Conservation (phyloP, 1,284 basidiomycete species). For the Phaffia rhodozyma region DNA sequence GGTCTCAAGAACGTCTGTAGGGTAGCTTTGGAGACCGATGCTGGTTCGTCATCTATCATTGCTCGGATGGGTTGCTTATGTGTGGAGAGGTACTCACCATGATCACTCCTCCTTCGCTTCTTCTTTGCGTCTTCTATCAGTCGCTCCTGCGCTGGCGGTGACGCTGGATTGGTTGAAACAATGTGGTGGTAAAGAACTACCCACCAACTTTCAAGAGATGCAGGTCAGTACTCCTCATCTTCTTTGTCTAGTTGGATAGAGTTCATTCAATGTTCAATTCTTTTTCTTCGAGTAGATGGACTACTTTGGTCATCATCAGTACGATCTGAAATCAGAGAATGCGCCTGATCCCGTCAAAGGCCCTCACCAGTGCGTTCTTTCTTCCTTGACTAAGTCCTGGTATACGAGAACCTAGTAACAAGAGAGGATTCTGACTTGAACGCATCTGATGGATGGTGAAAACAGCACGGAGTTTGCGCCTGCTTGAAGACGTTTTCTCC, state of each 20-base stretch:
- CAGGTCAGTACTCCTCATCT: conserved; percentile 23
- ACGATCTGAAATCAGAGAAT: conserved; percentile 25
- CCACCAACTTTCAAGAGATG: conserved; percentile 29
- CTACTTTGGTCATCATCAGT: conserved; percentile 29
- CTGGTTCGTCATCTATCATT: conserved; percentile 1
- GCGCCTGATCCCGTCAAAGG: conserved; percentile 26
- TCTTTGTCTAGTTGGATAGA: neutral
- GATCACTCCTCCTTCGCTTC: neutral
- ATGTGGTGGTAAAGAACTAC: conserved; percentile 25
- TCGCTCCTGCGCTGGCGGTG: conserved; percentile 27
- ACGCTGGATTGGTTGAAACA: conserved; percentile 30
- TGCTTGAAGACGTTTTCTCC: too few relatives aligned
- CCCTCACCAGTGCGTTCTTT: conserved; percentile 20
- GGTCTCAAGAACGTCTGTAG: conserved; percentile 25
- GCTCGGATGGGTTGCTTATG: neutral
- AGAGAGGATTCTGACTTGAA: too few relatives aligned
- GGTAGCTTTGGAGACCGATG: conserved; percentile 27
- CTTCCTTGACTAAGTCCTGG: too few relatives aligned
- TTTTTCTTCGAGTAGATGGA: conserved; percentile 5
- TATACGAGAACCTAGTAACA: too few relatives aligned
- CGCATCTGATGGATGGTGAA: too few relatives aligned
- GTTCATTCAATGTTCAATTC: neutral
- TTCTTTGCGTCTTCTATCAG: neutral
- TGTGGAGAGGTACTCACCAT: neutral
- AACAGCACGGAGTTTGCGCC: too few relatives aligned